Evolutionary conservation across 2,329 filamentous ascomycete species (phyloP).

Genomic region (Colletotrichum cordylinicola): DNA sequence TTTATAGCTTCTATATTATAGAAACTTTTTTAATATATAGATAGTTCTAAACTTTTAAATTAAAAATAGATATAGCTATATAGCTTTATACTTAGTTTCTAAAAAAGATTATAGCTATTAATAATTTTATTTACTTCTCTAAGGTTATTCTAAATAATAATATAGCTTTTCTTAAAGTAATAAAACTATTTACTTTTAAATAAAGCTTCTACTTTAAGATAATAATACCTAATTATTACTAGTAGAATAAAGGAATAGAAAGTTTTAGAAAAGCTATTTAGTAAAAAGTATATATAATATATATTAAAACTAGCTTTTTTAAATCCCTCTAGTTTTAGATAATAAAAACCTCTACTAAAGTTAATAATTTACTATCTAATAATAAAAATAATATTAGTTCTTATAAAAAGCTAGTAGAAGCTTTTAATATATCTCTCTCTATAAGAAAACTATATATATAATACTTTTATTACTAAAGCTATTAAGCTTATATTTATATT

Average conservation of each 20-base stretch:
- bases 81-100: neutral
- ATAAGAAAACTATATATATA: neutral
- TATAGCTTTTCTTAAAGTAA: neutral
- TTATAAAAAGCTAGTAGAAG: neutral
- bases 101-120: neutral
- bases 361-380: neutral
- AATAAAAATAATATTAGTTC: neutral
- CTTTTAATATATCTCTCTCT: neutral
- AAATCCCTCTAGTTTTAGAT: neutral
- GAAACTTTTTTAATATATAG: neutral
- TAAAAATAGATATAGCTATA: neutral
- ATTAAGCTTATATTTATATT: neutral
- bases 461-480: neutral
- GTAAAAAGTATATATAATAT: neutral
- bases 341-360: neutral
- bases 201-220: neutral
- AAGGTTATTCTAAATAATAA: neutral
- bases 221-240: neutral
- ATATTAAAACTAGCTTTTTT: neutral
- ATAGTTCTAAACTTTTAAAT: neutral
- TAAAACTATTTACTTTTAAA: neutral
- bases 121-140: neutral
- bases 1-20: neutral
- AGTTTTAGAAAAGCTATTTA: neutral
- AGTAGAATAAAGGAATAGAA: neutral